Conservation (phyloP, 2,329 filamentous ascomycete genomes). For the Ophidiomyces ophidiicola region DNA sequence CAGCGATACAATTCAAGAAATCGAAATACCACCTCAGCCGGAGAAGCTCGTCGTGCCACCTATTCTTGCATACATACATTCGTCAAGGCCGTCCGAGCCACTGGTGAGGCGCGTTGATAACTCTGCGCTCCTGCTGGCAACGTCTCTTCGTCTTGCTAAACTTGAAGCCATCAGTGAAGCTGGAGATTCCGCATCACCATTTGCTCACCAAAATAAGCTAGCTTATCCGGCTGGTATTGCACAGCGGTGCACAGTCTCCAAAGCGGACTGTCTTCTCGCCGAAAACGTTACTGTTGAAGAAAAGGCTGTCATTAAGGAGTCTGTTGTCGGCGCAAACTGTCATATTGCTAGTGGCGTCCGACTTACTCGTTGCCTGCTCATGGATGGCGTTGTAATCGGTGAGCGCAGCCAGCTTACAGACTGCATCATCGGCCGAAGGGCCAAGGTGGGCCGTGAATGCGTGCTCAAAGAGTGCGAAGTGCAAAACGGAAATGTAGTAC, state of each 20-base stretch:
- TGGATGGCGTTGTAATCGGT: constrained; percentile 81
- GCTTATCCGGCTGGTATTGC: constrained; percentile 74
- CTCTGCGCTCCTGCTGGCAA: constrained; percentile 62
- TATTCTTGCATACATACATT: constrained; percentile 71
- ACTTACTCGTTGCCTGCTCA: constrained; percentile 74
- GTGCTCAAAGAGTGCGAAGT: constrained; percentile 84
- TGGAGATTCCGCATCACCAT: constrained; percentile 51
- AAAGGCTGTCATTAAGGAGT: constrained; percentile 84
- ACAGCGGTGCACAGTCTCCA: constrained; percentile 66
- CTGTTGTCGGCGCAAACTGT: constrained; percentile 75
- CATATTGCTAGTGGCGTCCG: constrained; percentile 77
- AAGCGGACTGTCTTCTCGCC: constrained; percentile 68
- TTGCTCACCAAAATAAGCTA: constrained; percentile 67
- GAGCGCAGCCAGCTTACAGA: constrained; percentile 74
- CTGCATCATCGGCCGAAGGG: constrained; percentile 71
- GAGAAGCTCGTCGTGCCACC: constrained; percentile 49
- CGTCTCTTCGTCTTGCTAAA: constrained; percentile 79
- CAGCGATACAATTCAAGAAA: constrained; percentile 14
- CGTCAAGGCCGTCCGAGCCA: constrained; percentile 40
- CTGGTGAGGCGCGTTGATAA: constrained; percentile 83
- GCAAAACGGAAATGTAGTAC: constrained; percentile 69
- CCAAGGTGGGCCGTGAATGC: constrained; percentile 68
- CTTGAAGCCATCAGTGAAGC: constrained; percentile 45
- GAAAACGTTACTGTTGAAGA: constrained; percentile 84
- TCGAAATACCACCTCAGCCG: constrained; percentile 9